These are phyloP conservation scores for Chamaecyparis obtusa DNA, from an alignment of 75 land plant species.

Conservation along the genomic window DNA sequence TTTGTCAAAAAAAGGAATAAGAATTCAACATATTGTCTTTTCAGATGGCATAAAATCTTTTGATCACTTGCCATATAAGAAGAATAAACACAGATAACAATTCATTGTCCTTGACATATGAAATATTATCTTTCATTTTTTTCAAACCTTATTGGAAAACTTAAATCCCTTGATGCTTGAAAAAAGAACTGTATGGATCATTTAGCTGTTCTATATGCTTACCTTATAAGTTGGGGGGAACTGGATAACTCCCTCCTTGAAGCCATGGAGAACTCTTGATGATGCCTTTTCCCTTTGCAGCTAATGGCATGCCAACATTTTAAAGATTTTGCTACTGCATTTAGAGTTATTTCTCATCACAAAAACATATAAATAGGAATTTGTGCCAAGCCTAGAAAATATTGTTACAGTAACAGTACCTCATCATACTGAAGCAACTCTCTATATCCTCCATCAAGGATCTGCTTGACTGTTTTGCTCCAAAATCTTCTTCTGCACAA, in stretches of 20 bases:
- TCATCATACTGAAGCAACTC: slow-evolving; percentile 41
- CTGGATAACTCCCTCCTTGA: slow-evolving; percentile 45
- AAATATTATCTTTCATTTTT: not conserved
- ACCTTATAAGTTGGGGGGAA: slow-evolving; percentile 58
- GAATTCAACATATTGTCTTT: not conserved
- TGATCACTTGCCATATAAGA: not conserved
- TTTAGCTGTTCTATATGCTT: not conserved
- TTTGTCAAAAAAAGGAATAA: not conserved
- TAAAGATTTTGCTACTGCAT: slow-evolving; percentile 1
- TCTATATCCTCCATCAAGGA: slow-evolving; percentile 29
- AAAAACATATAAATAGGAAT: not conserved
- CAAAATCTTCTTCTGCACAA: slow-evolving; percentile 22
- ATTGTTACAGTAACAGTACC: slow-evolving; percentile 12
- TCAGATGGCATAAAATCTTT: not conserved
- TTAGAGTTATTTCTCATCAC: not conserved
- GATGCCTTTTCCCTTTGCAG: slow-evolving; percentile 37
- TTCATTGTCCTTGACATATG: not conserved
- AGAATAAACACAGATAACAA: not conserved
- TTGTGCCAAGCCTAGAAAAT: not conserved
- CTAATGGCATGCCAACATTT: slow-evolving; percentile 17
- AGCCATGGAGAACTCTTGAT: slow-evolving; percentile 25
- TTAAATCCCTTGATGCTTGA: not conserved
- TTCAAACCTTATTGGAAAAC: not conserved
- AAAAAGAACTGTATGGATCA: not conserved
- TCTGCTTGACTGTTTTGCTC: slow-evolving; percentile 32